phyloP scores from a whole-genome alignment of 768 basidiomycete species.

The Cantharellus cinnabarinus region DNA sequence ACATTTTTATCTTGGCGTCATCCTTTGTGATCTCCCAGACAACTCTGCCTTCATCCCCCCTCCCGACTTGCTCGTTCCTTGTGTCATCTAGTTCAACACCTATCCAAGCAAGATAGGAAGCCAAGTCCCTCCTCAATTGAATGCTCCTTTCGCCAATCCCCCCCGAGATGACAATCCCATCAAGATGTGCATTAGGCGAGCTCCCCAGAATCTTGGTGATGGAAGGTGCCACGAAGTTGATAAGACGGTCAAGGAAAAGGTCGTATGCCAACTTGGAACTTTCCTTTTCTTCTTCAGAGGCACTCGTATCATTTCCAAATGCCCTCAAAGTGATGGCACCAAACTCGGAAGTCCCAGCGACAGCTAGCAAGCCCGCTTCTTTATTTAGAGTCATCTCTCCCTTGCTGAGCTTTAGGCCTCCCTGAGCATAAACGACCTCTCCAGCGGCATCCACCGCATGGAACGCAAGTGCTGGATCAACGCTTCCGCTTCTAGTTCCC shows the following conservation, averaged over 20 bases:
- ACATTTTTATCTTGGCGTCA: conserved; percentile 17
- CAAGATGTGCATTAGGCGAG: conserved; percentile 22
- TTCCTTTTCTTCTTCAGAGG: conserved; percentile 18
- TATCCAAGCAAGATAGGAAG: conserved; percentile 32
- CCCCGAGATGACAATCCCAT: conserved; percentile 71
- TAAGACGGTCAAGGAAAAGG: conserved; percentile 56
- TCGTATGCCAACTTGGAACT: conserved; percentile 42
- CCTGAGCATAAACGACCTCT: conserved; percentile 36
- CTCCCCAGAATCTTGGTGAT: conserved; percentile 39
- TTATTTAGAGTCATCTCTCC: conserved; percentile 24
- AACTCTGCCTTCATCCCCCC: conserved; percentile 19
- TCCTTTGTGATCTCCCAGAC: conserved; percentile 24
- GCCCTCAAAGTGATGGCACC: conserved; percentile 31
- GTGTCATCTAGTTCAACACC: conserved; percentile 36
- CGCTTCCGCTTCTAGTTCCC: conserved; percentile 61
- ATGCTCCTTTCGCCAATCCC: conserved; percentile 68
- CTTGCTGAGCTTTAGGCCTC: conserved; percentile 17
- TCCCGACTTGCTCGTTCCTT: conserved; percentile 24
- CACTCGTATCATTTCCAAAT: conserved; percentile 17
- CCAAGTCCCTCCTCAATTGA: conserved; percentile 39
- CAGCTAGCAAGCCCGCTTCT: conserved; percentile 55
- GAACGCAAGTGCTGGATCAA: conserved; percentile 79
- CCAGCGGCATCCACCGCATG: conserved; percentile 47
- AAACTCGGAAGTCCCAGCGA: conserved; percentile 72
- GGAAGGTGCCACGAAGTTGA: conserved; percentile 55